Conservation (phyloP, 768 basidiomycete genomes). For the Kwoniella dendrophila region DNA sequence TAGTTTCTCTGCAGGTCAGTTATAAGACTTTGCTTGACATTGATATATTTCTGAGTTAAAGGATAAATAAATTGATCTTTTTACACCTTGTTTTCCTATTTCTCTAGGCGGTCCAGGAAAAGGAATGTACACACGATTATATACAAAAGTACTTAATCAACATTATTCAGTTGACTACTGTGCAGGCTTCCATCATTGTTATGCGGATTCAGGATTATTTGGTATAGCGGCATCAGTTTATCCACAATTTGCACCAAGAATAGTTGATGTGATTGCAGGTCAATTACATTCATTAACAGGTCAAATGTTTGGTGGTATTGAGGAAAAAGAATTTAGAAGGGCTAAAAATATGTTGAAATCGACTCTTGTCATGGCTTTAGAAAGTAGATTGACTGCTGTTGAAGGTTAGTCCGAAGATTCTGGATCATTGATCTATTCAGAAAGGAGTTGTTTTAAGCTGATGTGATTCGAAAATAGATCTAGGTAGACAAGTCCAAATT, state of each 20-base stretch:
- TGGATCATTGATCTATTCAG: neutral
- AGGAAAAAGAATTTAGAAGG: slow-evolving; percentile 68
- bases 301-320: slow-evolving; percentile 54
- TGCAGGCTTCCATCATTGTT: slow-evolving; percentile 96
- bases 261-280: slow-evolving; percentile 80
- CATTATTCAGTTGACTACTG: slow-evolving; percentile 93
- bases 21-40: no score
- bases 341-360: slow-evolving; percentile 96
- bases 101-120: slow-evolving; percentile 85
- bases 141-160: slow-evolving; percentile 93
- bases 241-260: slow-evolving; percentile 64
- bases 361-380: slow-evolving; percentile 89
- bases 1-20: slow-evolving; percentile 84
- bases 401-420: slow-evolving; percentile 56
- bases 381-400: slow-evolving; percentile 64
- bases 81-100: no score
- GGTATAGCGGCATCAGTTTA: slow-evolving; percentile 85
- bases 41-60: neutral
- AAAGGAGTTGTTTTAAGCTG: slow-evolving; percentile 8
- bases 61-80: neutral
- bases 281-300: slow-evolving; percentile 81
- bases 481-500: slow-evolving; percentile 88
- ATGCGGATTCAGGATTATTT: slow-evolving; percentile 89
- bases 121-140: slow-evolving; percentile 97
- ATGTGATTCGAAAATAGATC: slow-evolving; percentile 65